These are phyloP conservation scores for Fragaria ananassa DNA, from an alignment of 306 rosid species.

Conservation along the genomic window DNA sequence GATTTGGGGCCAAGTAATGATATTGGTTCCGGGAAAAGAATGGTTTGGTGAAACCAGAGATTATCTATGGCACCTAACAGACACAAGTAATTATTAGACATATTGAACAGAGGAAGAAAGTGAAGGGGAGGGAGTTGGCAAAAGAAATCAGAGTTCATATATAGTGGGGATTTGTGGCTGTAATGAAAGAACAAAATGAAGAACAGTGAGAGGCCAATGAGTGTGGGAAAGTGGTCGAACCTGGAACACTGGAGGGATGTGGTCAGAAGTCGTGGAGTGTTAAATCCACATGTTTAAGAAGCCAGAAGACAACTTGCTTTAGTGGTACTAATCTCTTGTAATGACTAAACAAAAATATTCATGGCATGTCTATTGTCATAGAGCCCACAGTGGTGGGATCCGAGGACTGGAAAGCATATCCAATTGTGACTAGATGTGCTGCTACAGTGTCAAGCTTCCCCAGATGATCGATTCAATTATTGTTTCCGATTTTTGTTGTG, in stretches of 20 bases:
- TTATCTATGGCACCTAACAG: constrained; percentile 62
- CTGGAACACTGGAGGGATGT: constrained; percentile 36
- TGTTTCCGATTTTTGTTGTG: background rate
- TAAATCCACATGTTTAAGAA: constrained; percentile 25
- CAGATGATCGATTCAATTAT: background rate
- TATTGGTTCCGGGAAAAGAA: constrained; percentile 54
- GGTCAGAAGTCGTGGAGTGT: constrained; percentile 40
- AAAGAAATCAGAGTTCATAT: constrained; percentile 14
- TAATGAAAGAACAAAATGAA: constrained; percentile 22
- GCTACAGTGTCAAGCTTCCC: too few relatives aligned
- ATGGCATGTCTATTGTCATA: background rate
- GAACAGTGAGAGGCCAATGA: constrained; percentile 31
- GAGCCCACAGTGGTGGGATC: constrained; percentile 23
- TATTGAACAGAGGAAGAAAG: constrained; percentile 1
- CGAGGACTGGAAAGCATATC: background rate
- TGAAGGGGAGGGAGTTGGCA: constrained; percentile 13
- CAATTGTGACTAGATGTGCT: background rate
- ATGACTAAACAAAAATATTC: background rate
- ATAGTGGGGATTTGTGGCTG: constrained; percentile 25
- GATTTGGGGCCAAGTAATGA: constrained; percentile 20
- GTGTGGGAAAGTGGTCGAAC: constrained; percentile 34
- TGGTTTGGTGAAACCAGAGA: constrained; percentile 72
- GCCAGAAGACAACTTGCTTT: constrained; percentile 28
- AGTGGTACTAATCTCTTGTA: background rate
- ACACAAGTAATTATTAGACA: constrained; percentile 44